Conservation (phyloP, 352 stramenopile genomes). For the Globisporangium nunn region DNA sequence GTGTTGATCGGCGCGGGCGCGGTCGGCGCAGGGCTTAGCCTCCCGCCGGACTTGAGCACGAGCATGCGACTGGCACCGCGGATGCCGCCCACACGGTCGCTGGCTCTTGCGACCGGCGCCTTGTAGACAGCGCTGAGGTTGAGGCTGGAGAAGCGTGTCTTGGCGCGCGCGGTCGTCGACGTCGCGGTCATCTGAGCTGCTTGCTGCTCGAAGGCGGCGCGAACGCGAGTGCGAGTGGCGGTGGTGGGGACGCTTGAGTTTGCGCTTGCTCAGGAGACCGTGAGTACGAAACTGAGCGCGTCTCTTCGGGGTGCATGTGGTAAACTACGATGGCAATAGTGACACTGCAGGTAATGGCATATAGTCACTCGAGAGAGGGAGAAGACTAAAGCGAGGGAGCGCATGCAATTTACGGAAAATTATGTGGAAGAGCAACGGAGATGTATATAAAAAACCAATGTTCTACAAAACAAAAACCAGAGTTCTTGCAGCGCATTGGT, state of each 20-base stretch:
- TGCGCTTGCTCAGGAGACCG: background rate
- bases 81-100: constrained; percentile 22
- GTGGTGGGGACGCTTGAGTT: too few relatives aligned
- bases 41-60: constrained; percentile 26
- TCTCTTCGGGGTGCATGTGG: background rate
- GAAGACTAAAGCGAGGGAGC: background rate
- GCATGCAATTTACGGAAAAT: background rate
- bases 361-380: background rate
- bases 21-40: constrained; percentile 2
- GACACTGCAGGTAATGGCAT: background rate
- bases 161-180: constrained; percentile 39
- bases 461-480: too few relatives aligned
- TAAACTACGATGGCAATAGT: background rate
- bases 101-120: constrained; percentile 31
- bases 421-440: too few relatives aligned
- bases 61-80: constrained; percentile 36
- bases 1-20: constrained; percentile 73
- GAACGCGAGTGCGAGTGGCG: background rate
- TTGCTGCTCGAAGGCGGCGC: background rate
- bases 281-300: background rate
- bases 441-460: too few relatives aligned
- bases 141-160: constrained; percentile 65
- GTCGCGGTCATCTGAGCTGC: constrained; percentile 30
- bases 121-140: constrained; percentile 72
- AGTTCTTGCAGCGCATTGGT: too few relatives aligned